Percentiles rank a stretch among this genome's conserved stretches.
Evolutionary conservation across 2,329 filamentous ascomycete species (phyloP).

Genomic region (Periglandula ipomoeae): DNA sequence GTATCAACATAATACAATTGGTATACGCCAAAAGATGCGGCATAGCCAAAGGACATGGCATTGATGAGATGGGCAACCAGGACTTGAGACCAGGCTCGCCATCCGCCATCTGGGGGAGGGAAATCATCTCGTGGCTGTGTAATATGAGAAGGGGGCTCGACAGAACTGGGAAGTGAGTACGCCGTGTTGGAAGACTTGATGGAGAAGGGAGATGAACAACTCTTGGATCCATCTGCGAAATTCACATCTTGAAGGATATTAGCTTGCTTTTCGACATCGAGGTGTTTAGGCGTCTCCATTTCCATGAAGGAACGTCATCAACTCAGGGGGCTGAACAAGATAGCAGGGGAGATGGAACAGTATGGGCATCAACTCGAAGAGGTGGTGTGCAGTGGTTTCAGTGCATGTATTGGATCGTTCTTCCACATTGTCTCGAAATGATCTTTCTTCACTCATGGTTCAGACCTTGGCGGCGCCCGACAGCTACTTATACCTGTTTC

Average conservation of each 20-base stretch:
- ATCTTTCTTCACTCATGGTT: background rate
- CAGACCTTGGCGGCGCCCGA: background rate
- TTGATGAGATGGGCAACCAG: constrained; percentile 37
- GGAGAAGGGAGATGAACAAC: background rate
- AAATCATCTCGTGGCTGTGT: background rate
- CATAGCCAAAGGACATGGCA: constrained; percentile 40
- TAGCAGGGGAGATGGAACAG: background rate
- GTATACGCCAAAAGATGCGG: constrained; percentile 42
- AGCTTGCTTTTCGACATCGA: constrained; percentile 2
- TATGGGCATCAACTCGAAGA: background rate
- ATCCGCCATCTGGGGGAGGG: constrained; percentile 33
- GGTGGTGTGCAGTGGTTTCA: background rate
- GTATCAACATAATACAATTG: constrained; percentile 37
- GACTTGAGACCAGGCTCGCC: constrained; percentile 43
- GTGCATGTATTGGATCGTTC: background rate
- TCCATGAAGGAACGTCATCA: background rate
- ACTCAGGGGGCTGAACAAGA: background rate
- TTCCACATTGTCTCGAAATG: background rate
- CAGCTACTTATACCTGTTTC: constrained; percentile 2
- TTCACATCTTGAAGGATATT: background rate
- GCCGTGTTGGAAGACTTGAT: background rate
- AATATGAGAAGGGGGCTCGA: constrained; percentile 6
- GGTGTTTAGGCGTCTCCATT: background rate
- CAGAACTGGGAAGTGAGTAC: background rate
- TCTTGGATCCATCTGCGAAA: background rate